Base-by-base conservation (phyloP, 305 asterid species). In the Fraxinus sp. region DNA sequence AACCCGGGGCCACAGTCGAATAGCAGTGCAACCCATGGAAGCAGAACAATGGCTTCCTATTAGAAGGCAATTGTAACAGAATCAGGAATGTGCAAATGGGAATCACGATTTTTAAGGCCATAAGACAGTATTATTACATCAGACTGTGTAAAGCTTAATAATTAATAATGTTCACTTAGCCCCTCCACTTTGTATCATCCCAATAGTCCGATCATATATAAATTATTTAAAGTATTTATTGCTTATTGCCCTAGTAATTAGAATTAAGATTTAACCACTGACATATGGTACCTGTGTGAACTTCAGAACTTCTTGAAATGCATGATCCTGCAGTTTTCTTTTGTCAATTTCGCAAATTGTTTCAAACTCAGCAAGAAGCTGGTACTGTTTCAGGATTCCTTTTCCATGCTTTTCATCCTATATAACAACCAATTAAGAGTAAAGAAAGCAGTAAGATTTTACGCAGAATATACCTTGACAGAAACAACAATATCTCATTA, bases 21-120 rank as follows among this genome's bases (percentile, higher is more conserved):
- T 92, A 0, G 99, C 98, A 32, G 95, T 13, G 97, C 99, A 78
- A 96, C 97, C 98, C 99, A 94, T 7, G 99, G 99, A 22, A 97
- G 89, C 81, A 90, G 75, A 76, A 96, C 98, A 35, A 96, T 91
- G 1, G 98, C 98, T 89, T 96, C 98, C 99, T 95, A 68, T 1
- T 59, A 14, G n/a, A 82, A 36, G 4, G 28, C 2, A 81, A 10
- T 11, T 0, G 22, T 16, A 64, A 14, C 43, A 78, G 1, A 72
- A 2, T 52, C 22, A 24, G 1, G 11, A 20, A 32, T 41, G 13
- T 11, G 57, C n/a, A 49, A 13, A 49, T 2, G 59, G 59, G 79
- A 75, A 39, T 75, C 59, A 75, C 0, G 2, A 43, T 76, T 43
- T 75, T 9, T 4, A 4, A 9, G 59, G 22, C 57, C 28, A 18